Conservation (phyloP, 116 monocot genomes). For the Iris pallida region DNA sequence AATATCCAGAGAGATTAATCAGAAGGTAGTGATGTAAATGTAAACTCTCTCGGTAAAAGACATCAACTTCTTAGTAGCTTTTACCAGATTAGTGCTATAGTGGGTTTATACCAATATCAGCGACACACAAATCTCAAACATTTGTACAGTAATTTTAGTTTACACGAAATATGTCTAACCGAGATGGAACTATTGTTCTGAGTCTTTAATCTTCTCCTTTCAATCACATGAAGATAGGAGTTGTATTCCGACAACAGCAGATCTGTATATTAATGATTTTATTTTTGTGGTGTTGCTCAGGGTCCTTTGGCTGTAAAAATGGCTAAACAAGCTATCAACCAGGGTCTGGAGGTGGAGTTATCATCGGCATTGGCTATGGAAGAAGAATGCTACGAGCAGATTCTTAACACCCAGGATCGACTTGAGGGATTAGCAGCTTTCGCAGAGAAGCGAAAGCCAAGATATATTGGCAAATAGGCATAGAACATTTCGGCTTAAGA, state of each 20-base stretch:
- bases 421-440: constrained; percentile 88
- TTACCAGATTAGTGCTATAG: too few species aligned
- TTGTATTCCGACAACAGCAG: too few species aligned
- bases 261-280: background rate
- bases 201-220: too few species aligned
- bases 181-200: too few species aligned
- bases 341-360: constrained; percentile 58
- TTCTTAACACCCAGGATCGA: constrained; percentile 79
- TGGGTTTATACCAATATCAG: too few species aligned
- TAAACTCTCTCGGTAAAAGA: background rate
- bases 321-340: constrained; percentile 81
- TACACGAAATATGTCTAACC: too few species aligned
- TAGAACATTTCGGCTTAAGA: too few species aligned
- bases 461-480: constrained; percentile 51
- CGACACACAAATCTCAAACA: too few species aligned
- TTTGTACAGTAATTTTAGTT: too few species aligned
- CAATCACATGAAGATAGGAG: too few species aligned
- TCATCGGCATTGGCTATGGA: constrained; percentile 62
- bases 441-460: constrained; percentile 78
- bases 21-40: constrained; percentile 40
- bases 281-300: constrained; percentile 21
- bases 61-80: too few species aligned
- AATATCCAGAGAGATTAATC: constrained; percentile 74
- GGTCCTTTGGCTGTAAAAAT: constrained; percentile 90
- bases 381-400: constrained; percentile 65